Conservation (phyloP, 2,329 filamentous ascomycete genomes). For the Lasiodiplodia hormozganensis region DNA sequence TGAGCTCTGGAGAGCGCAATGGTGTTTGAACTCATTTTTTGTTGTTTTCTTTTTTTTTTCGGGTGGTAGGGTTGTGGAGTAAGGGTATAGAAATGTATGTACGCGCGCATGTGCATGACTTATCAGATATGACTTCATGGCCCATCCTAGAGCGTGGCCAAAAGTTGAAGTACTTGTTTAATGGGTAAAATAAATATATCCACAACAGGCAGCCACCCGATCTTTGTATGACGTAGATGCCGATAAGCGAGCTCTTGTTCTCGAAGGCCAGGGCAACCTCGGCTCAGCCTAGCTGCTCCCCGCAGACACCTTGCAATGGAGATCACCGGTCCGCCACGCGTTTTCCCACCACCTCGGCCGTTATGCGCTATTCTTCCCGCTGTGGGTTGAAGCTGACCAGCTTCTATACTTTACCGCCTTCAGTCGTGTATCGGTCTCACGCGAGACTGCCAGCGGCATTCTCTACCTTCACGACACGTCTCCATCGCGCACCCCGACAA, state of each 20-base stretch:
- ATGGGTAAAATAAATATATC: neutral
- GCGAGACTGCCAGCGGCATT: neutral
- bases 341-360: neutral
- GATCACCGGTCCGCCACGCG: neutral
- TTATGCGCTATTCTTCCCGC: neutral
- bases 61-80: neutral
- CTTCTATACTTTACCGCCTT: neutral
- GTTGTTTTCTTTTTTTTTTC: neutral
- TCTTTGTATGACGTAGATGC: conserved; percentile 1
- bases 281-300: conserved; percentile 3
- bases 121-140: neutral
- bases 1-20: conserved; percentile 8
- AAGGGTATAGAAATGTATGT: conserved; percentile 25
- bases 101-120: conserved; percentile 11
- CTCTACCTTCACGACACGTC: neutral
- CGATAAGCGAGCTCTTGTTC: neutral
- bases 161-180: neutral
- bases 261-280: conserved; percentile 3
- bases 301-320: conserved; percentile 19
- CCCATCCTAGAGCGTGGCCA: neutral
- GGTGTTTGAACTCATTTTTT: conserved; percentile 9
- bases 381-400: conserved; percentile 1
- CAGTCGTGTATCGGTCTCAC: neutral
- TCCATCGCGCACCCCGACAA: neutral
- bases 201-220: neutral